Percentiles rank a stretch among this genome's conserved stretches.
These are phyloP conservation scores for Colletotrichum kahawae DNA, from an alignment of 2,329 filamentous ascomycete genomes.

Conservation along the genomic window DNA sequence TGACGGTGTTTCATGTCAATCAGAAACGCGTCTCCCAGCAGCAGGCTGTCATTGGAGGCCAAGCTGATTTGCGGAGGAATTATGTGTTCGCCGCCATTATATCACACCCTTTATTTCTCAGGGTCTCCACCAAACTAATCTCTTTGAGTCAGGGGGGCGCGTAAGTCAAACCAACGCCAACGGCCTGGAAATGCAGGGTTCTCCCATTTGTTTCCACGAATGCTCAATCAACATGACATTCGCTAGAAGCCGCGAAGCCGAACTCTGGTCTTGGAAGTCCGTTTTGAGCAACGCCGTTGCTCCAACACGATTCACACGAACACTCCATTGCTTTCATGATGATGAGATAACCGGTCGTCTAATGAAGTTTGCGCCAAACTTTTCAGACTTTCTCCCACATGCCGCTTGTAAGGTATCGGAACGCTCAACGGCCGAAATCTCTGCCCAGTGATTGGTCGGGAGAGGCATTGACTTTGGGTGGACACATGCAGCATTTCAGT, in stretches of 20 bases:
- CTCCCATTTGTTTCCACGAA: background rate
- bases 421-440: background rate
- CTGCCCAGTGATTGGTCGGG: background rate
- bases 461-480: background rate
- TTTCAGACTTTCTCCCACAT: background rate
- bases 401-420: background rate
- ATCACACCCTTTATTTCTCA: background rate
- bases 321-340: background rate
- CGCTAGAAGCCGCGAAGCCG: background rate
- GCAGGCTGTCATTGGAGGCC: background rate
- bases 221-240: constrained; percentile 2
- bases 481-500: background rate
- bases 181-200: background rate
- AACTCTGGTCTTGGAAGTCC: background rate
- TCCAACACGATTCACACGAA: background rate
- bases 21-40: background rate
- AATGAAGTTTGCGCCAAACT: background rate
- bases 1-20: constrained; percentile 1
- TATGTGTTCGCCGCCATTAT: background rate
- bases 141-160: background rate
- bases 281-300: background rate
- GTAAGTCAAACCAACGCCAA: background rate
- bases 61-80: constrained; percentile 10
- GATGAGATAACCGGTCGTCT: background rate
- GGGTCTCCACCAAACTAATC: constrained; percentile 10